A percentile compares a stretch with the other conserved stretches of the same genome.
These are phyloP conservation scores for Phytophthora sojae DNA, from an alignment of 352 stramenopile genomes.

Conservation along the genomic window DNA sequence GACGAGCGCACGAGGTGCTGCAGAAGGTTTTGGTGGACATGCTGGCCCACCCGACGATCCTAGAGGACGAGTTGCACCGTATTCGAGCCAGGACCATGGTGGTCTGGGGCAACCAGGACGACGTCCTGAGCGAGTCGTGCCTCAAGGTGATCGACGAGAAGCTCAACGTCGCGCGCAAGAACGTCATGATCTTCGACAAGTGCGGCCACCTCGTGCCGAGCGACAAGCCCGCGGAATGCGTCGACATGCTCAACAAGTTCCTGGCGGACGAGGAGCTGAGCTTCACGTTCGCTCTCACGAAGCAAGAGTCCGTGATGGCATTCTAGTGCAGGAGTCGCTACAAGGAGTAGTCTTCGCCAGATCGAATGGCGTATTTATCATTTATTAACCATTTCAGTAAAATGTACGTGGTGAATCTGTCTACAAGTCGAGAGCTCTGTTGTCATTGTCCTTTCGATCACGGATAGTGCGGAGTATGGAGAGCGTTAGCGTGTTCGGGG, in stretches of 20 bases:
- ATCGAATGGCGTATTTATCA: constrained; percentile 41
- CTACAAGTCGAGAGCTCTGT: neutral
- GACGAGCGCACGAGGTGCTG: constrained; percentile 43
- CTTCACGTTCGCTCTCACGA: constrained; percentile 34
- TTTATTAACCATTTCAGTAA: constrained; percentile 35
- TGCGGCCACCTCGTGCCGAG: constrained; percentile 71
- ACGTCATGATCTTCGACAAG: constrained; percentile 61
- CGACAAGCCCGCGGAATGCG: constrained; percentile 60
- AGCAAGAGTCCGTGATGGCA: constrained; percentile 28
- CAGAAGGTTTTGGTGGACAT: constrained; percentile 70
- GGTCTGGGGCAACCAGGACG: constrained; percentile 75
- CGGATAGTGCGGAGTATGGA: neutral
- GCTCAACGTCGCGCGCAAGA: constrained; percentile 45
- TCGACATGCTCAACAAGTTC: constrained; percentile 70
- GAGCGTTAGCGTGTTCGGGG: neutral
- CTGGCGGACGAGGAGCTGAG: constrained; percentile 46
- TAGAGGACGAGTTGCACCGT: constrained; percentile 64
- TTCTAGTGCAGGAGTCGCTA: constrained; percentile 16
- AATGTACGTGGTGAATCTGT: constrained; percentile 8
- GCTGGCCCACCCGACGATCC: constrained; percentile 54
- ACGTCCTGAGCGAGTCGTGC: constrained; percentile 68
- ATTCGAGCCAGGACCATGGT: constrained; percentile 66
- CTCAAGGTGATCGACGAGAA: constrained; percentile 65
- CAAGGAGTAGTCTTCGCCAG: neutral
- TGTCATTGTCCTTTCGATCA: neutral